Conservation (phyloP, 805 yeast species). For the Candida adriatica region DNA sequence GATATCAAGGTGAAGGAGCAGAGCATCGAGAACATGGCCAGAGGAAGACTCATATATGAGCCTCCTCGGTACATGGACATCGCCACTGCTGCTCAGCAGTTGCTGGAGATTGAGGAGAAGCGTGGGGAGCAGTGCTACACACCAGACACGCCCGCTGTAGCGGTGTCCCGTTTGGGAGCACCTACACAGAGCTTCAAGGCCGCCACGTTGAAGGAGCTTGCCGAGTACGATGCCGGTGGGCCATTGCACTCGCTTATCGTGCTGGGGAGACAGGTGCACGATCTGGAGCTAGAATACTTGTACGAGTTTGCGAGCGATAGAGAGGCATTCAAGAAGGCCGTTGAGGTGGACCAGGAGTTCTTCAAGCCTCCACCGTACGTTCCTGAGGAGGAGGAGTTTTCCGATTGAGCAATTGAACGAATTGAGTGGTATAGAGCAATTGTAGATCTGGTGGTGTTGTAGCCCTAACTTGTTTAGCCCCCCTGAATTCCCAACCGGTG, state of each 20-base stretch:
- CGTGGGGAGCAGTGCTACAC: constrained; percentile 77
- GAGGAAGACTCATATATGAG: constrained; percentile 87
- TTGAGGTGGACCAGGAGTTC: constrained; percentile 52
- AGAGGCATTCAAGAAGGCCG: constrained; percentile 38
- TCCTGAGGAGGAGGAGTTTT: constrained; percentile 36
- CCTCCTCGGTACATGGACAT: constrained; percentile 97
- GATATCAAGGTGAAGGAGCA: constrained; percentile 98
- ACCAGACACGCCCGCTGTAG: constrained; percentile 85
- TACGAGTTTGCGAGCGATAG: constrained; percentile 65
- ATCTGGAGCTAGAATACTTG: constrained; percentile 81
- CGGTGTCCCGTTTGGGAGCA: constrained; percentile 87
- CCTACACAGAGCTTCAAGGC: constrained; percentile 79
- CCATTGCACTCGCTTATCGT: constrained; percentile 90
- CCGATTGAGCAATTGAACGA: too few relatives aligned
- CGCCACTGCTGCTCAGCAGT: constrained; percentile 80
- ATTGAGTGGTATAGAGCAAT: too few relatives aligned
- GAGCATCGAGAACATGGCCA: constrained; percentile 86
- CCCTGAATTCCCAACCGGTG: too few relatives aligned
- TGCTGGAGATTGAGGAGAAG: constrained; percentile 78
- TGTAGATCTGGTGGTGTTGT: too few relatives aligned
- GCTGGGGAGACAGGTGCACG: constrained; percentile 91
- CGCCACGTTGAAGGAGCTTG: constrained; percentile 71
- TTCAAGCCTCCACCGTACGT: constrained; percentile 70
- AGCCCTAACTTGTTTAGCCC: too few relatives aligned
- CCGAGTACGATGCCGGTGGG: constrained; percentile 84